Conservation (phyloP, 352 stramenopile species). For the Pythium biforme region DNA sequence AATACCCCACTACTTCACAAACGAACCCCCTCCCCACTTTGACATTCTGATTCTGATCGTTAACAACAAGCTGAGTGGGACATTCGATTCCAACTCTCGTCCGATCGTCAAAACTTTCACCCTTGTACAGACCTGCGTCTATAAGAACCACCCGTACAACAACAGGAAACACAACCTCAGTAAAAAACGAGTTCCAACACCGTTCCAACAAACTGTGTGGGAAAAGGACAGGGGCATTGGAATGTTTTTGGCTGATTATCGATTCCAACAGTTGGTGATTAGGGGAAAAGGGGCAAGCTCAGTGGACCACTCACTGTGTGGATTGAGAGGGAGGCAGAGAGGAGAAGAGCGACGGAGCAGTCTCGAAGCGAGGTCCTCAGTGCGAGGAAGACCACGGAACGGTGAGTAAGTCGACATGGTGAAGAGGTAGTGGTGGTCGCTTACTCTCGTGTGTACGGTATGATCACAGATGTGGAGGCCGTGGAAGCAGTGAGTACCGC, state of each 20-base stretch:
- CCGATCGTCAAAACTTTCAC: too few relatives aligned
- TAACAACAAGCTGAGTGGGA: too few relatives aligned
- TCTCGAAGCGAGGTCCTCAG: neutral
- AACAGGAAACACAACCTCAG: too few relatives aligned
- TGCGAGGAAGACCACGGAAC: neutral
- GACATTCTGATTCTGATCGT: too few relatives aligned
- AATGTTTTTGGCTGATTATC: neutral
- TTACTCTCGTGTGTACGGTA: neutral
- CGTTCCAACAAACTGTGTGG: constrained; percentile 1
- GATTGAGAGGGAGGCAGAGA: neutral
- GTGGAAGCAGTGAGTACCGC: neutral
- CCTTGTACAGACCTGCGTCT: too few relatives aligned
- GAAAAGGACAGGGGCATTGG: neutral
- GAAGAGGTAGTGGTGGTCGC: neutral
- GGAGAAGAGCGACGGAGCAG: neutral
- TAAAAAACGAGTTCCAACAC: constrained; percentile 6
- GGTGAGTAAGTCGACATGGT: neutral
- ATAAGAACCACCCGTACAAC: too few relatives aligned
- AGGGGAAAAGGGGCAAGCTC: neutral
- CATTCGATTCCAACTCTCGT: too few relatives aligned
- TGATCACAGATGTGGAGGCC: neutral
- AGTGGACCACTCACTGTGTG: neutral
- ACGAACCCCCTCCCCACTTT: too few relatives aligned
- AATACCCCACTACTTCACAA: too few relatives aligned
- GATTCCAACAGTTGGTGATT: constrained; percentile 4